Evolutionary conservation across 164 flowering plant species (phyloP).

Genomic region (Tinospora cordifolia): DNA sequence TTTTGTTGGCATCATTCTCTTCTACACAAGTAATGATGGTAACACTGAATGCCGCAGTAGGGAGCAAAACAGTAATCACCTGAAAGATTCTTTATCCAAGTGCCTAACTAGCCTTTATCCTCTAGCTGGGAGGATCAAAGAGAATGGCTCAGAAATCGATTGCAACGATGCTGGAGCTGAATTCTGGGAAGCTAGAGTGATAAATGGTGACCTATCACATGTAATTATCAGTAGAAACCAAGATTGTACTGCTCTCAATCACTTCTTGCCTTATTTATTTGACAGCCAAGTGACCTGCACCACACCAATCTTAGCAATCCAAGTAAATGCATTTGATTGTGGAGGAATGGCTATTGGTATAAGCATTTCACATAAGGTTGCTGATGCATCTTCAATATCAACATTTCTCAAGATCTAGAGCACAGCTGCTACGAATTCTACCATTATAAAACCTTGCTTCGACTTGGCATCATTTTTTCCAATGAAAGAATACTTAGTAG

Average conservation of each 20-base stretch:
- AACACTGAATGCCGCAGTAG: neutral
- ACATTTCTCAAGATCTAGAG: slow-evolving; percentile 28
- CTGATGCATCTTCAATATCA: slow-evolving; percentile 22
- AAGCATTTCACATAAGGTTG: slow-evolving; percentile 32
- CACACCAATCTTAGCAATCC: slow-evolving; percentile 15
- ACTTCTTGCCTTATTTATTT: slow-evolving; percentile 17
- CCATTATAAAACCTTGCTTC: neutral
- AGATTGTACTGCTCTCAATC: neutral
- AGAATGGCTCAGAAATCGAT: neutral
- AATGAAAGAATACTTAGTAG: neutral
- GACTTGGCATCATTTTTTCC: slow-evolving; percentile 22
- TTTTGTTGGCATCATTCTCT: slow-evolving; percentile 12
- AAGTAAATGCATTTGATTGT: slow-evolving; percentile 31
- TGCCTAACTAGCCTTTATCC: neutral
- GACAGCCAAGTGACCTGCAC: neutral
- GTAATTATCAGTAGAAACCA: neutral
- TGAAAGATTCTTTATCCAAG: neutral
- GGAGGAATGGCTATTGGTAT: slow-evolving; percentile 34
- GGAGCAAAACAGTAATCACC: neutral
- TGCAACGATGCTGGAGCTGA: slow-evolving; percentile 5
- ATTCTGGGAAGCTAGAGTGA: neutral
- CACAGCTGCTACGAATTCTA: slow-evolving; percentile 11
- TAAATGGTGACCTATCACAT: neutral
- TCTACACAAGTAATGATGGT: slow-evolving; percentile 1
- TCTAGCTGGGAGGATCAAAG: neutral